Evolutionary conservation across 768 basidiomycete species (phyloP).

Genomic region (Pleurotus platypus): DNA sequence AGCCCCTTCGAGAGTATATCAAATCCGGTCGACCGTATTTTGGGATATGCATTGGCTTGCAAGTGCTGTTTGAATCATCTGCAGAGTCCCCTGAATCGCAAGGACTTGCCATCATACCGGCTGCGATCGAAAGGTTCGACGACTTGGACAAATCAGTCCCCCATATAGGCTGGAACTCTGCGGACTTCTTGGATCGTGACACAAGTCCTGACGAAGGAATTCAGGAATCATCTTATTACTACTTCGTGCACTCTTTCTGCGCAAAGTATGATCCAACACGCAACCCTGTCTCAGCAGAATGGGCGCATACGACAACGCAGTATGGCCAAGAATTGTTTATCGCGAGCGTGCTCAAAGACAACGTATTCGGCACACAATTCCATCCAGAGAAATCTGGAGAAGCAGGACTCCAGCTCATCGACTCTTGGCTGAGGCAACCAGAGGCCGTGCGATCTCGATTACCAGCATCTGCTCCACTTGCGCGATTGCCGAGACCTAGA

Average conservation of each 20-base stretch:
- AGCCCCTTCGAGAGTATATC: conserved; percentile 81
- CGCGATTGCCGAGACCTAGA: conserved; percentile 36
- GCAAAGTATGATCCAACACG: conserved; percentile 65
- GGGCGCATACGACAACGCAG: conserved; percentile 84
- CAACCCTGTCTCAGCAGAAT: conserved; percentile 57
- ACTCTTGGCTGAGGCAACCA: conserved; percentile 71
- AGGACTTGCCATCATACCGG: conserved; percentile 89
- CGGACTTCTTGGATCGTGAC: conserved; percentile 39
- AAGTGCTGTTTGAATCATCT: conserved; percentile 88
- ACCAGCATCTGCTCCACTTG: conserved; percentile 27
- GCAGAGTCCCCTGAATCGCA: conserved; percentile 61
- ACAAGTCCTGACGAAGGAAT: neutral
- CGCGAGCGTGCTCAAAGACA: conserved; percentile 76
- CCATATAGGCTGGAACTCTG: conserved; percentile 96
- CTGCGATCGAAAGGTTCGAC: conserved; percentile 70
- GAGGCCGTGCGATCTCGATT: conserved; percentile 32
- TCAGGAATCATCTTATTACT: conserved; percentile 68
- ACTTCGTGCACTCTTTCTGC: conserved; percentile 96
- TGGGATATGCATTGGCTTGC: conserved; percentile 98
- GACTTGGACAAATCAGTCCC: conserved; percentile 82
- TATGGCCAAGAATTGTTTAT: conserved; percentile 94
- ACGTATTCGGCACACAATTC: conserved; percentile 92
- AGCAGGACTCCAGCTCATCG: conserved; percentile 79
- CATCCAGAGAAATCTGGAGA: conserved; percentile 97
- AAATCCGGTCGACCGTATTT: conserved; percentile 89